phyloP scores from a whole-genome alignment of 139 green algal genomes.

The Volvox africanus region DNA sequence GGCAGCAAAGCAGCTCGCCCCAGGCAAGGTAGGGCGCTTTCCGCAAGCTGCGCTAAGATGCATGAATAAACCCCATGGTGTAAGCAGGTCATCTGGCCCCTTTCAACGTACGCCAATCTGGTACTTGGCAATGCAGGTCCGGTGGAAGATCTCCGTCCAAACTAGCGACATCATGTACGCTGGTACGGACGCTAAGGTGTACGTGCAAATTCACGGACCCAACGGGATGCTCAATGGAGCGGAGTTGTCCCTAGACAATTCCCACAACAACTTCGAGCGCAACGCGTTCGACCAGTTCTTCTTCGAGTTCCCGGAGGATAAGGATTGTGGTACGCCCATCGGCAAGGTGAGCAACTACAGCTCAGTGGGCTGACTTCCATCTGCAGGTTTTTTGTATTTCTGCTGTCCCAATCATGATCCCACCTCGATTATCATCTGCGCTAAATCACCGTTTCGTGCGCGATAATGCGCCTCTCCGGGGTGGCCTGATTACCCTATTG shows the following conservation, averaged over 20 bases:
- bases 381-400: no score
- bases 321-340: conserved; percentile 64
- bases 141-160: conserved; percentile 54
- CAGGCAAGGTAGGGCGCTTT: conserved; percentile 29
- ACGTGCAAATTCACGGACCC: conserved; percentile 53
- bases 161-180: conserved; percentile 63
- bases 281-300: conserved; percentile 57
- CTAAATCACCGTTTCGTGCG: no score
- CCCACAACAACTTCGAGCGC: conserved; percentile 52
- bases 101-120: neutral
- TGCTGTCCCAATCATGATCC: no score
- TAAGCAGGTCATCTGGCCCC: no score
- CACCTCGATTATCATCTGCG: no score
- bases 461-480: no score
- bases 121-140: conserved; percentile 25
- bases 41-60: no score
- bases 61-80: no score
- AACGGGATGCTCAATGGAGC: conserved; percentile 60
- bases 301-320: conserved; percentile 55
- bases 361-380: neutral
- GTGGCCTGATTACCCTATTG: no score
- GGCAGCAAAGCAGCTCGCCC: conserved; percentile 40
- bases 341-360: conserved; percentile 47
- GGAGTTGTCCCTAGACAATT: conserved; percentile 57
- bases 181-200: conserved; percentile 67